Conservation (phyloP, 257 asterid species). For the Solanum rostratum region DNA sequence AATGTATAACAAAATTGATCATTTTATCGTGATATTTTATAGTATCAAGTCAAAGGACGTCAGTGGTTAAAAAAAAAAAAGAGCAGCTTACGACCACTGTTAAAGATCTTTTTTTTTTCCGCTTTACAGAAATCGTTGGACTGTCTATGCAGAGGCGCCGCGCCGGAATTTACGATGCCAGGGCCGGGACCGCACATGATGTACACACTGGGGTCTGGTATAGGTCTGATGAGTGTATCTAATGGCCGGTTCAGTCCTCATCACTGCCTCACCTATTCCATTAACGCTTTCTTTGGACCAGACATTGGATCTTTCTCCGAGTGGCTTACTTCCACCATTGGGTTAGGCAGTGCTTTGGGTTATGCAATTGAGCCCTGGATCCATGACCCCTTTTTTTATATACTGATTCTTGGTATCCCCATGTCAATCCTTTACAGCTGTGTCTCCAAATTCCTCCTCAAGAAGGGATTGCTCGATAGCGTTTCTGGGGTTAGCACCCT, state of each 20-base stretch:
- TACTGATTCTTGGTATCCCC: conserved; percentile 59
- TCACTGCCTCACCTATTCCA: conserved; percentile 70
- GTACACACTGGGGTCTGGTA: conserved; percentile 84
- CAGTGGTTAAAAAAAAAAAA: too few relatives aligned
- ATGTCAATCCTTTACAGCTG: conserved; percentile 44
- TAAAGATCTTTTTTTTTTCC: neutral
- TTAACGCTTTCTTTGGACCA: conserved; percentile 96
- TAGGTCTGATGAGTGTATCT: conserved; percentile 52
- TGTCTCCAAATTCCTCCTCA: conserved; percentile 45
- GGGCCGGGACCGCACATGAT: conserved; percentile 98
- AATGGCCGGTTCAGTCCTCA: conserved; percentile 84
- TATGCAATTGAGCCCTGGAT: conserved; percentile 63
- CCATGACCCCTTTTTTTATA: conserved; percentile 72
- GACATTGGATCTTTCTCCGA: conserved; percentile 85
- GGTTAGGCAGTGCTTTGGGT: conserved; percentile 46
- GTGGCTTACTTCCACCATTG: conserved; percentile 66
- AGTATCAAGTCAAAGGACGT: too few relatives aligned
- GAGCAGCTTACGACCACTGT: neutral
- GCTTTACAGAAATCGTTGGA: neutral
- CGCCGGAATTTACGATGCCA: conserved; percentile 37
- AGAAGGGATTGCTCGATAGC: conserved; percentile 53
- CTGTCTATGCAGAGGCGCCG: neutral
- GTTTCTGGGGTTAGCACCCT: conserved; percentile 35
- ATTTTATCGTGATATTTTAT: too few relatives aligned
- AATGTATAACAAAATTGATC: too few relatives aligned